phyloP scores from a whole-genome alignment of 1,139 yeast genomes.

The Sugiyamaella pinicola region DNA sequence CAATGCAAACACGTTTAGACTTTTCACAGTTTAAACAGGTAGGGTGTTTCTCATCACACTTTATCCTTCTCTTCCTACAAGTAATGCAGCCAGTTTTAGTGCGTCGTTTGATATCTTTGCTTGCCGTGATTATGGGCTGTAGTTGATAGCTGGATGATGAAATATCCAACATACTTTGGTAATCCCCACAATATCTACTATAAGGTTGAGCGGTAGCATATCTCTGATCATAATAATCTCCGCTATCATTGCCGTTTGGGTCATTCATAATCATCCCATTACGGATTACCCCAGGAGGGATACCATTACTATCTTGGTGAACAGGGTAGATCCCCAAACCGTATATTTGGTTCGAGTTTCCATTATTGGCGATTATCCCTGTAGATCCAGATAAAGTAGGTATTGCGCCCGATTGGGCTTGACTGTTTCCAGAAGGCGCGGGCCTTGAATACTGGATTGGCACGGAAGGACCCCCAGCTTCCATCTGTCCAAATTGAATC shows the following conservation, averaged over 20 bases:
- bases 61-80: constrained; percentile 67
- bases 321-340: constrained; percentile 17
- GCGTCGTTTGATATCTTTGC: constrained; percentile 44
- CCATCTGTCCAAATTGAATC: neutral
- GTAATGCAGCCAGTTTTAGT: constrained; percentile 79
- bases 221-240: constrained; percentile 5
- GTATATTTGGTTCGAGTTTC: constrained; percentile 10
- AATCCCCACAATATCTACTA: constrained; percentile 13
- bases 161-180: constrained; percentile 13
- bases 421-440: neutral
- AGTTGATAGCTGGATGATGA: constrained; percentile 13
- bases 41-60: constrained; percentile 76
- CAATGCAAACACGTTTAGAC: constrained; percentile 67
- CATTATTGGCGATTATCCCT: constrained; percentile 9
- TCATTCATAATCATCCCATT: constrained; percentile 9
- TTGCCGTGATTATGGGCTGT: constrained; percentile 26
- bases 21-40: constrained; percentile 73
- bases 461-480: neutral
- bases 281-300: neutral
- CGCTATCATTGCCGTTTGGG: constrained; percentile 6
- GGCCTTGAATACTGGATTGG: constrained; percentile 5
- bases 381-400: constrained; percentile 17
- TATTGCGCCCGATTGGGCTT: neutral
- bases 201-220: constrained; percentile 12
- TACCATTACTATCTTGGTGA: neutral